These are phyloP conservation scores for Discostella stelligeroides DNA, from an alignment of 108 stramenopile species.

Conservation along the genomic window DNA sequence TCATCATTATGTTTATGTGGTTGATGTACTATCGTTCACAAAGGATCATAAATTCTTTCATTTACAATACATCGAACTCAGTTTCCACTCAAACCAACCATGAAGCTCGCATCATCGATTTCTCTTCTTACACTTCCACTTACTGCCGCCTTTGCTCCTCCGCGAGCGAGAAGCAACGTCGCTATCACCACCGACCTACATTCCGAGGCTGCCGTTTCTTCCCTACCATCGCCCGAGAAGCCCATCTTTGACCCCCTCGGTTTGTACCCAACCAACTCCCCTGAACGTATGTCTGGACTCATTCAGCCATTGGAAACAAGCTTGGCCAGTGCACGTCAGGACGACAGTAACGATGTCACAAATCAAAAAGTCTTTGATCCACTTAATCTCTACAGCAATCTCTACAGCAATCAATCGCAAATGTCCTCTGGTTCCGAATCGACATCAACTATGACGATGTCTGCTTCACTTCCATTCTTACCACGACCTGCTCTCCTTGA, in stretches of 20 bases:
- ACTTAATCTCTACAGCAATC: too few species aligned
- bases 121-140: not conserved
- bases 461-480: slow-evolving; percentile 32
- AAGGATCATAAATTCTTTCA: not conserved
- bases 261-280: slow-evolving; percentile 16
- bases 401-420: slow-evolving; percentile 26
- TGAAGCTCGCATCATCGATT: not conserved
- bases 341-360: not conserved
- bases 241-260: slow-evolving; percentile 32
- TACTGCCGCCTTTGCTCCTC: slow-evolving; percentile 5
- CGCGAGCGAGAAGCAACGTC: not conserved
- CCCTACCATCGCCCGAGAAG: slow-evolving; percentile 1
- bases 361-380: slow-evolving; percentile 22
- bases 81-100: not conserved
- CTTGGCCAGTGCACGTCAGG: not conserved
- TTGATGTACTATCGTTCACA: not conserved
- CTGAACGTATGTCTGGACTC: slow-evolving; percentile 19
- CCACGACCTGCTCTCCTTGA: slow-evolving; percentile 54
- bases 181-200: not conserved
- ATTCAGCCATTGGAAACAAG: slow-evolving; percentile 15
- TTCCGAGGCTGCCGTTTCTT: not conserved
- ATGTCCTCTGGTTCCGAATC: not conserved
- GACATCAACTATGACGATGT: slow-evolving; percentile 19
- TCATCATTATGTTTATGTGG: not conserved
- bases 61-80: too few species aligned